These are phyloP conservation scores for Aspergillus puulaauensis DNA, from an alignment of 2,329 filamentous ascomycete species.

Conservation along the genomic window DNA sequence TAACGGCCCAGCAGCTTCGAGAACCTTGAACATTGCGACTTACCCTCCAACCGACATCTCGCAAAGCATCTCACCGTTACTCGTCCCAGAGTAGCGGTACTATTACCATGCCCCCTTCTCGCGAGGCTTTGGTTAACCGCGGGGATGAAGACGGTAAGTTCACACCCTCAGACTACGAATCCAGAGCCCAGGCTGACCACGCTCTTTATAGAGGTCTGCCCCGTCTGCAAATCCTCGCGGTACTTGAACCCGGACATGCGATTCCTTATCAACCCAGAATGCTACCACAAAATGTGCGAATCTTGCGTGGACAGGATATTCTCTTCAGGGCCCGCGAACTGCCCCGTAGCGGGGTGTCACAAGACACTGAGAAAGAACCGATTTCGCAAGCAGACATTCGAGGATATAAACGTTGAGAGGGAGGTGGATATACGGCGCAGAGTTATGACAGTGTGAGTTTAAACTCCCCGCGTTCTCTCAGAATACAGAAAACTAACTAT, in stretches of 20 bases:
- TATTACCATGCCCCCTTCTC: slow-evolving; percentile 31
- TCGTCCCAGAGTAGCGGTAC: background rate
- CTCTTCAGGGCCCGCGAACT: slow-evolving; percentile 84
- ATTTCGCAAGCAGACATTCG: slow-evolving; percentile 87
- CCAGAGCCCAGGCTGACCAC: slow-evolving; percentile 9
- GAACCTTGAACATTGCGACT: background rate
- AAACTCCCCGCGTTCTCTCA: background rate
- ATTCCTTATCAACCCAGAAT: slow-evolving; percentile 96
- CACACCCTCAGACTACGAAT: background rate
- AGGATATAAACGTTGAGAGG: slow-evolving; percentile 80
- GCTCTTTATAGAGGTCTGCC: slow-evolving; percentile 70
- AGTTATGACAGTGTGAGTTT: slow-evolving; percentile 60
- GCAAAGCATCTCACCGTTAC: slow-evolving; percentile 3
- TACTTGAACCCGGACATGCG: slow-evolving; percentile 93
- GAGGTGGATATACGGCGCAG: slow-evolving; percentile 88
- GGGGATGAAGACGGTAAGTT: slow-evolving; percentile 44
- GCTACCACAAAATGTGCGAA: slow-evolving; percentile 98
- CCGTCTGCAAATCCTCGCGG: slow-evolving; percentile 93
- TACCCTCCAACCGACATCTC: slow-evolving; percentile 4
- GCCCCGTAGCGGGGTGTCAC: slow-evolving; percentile 84
- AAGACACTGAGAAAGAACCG: slow-evolving; percentile 80
- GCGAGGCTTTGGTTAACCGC: slow-evolving; percentile 32
- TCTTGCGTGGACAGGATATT: slow-evolving; percentile 95
- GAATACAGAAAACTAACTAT: background rate
- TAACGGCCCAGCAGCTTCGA: background rate